Evolutionary conservation across 805 yeast genomes (phyloP), one percentile per base, ranked within the genome.

Genomic region (Blastobotrys americana): DNA sequence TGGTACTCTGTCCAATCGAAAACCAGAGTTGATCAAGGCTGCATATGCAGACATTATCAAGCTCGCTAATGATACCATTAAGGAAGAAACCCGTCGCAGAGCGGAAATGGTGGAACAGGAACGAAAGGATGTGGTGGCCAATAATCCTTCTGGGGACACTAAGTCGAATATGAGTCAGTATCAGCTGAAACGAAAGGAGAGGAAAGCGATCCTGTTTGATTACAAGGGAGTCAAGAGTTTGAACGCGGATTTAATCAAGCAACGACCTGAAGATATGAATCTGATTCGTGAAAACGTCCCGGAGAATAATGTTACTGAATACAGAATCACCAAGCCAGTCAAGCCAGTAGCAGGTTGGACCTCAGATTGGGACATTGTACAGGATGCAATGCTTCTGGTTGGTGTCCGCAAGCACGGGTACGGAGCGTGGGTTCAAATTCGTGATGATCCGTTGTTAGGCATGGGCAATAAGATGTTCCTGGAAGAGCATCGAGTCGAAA

Each of bases 321-420:
- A 86, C 67, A 73, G 70, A 46, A 71, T 93, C 33, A 74, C 73
- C 5, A 69, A 66, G 46, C 67, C 71, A 10, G 84, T 93, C 16
- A 89, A 89, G 65, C 78, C 81, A 19, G 97, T 88, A 6, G 80
- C 79, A 57, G 90, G 84, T 37, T 93, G 99, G 99, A 76, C 77
- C 42, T 85, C 95, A 55, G 79, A 78, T 22, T 93, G 99, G 99
- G 70, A 71, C 2, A 70, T 73, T 10, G 77, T 72, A 25, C 95
- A 93, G 59, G 99, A 93, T 62, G 84, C 88, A 42, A 84, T 80
- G 78, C 71, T 93, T 43, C 63, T 93, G 49, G 77, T 84, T 28
- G 99, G 99, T 51, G 84, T 90, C 18, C 74, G 76, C 58, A 88
- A 86, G 65, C 89, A 89, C 64, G 99, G 99, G 0, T 89, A 87